Evolutionary conservation across 2,329 filamentous ascomycete species (phyloP).

Genomic region (Xylaria sp.): DNA sequence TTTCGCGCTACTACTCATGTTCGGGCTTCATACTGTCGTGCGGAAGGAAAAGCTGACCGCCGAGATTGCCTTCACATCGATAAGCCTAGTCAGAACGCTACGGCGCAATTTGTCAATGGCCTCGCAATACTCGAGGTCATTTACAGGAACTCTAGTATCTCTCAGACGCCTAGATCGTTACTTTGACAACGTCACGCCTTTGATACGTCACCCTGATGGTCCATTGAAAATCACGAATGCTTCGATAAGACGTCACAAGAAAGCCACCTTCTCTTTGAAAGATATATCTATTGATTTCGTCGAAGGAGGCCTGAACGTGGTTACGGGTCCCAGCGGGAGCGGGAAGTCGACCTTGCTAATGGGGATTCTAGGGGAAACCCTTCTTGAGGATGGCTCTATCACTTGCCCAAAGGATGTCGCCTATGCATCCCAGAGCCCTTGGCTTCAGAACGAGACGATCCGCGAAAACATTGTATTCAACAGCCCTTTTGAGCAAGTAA

Average conservation of each 20-base stretch:
- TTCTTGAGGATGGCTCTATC: slow-evolving; percentile 59
- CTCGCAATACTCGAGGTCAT: slow-evolving; percentile 55
- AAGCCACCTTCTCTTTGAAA: slow-evolving; percentile 60
- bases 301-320: slow-evolving; percentile 63
- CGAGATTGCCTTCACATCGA: slow-evolving; percentile 67
- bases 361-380: slow-evolving; percentile 65
- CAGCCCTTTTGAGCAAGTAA: slow-evolving; percentile 59
- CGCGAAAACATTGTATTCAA: slow-evolving; percentile 66
- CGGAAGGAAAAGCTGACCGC: slow-evolving; percentile 61
- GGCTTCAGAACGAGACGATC: slow-evolving; percentile 67
- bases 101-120: slow-evolving; percentile 63
- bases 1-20: slow-evolving; percentile 63
- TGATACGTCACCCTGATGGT: slow-evolving; percentile 60
- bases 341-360: slow-evolving; percentile 67
- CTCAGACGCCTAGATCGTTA: slow-evolving; percentile 65
- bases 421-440: slow-evolving; percentile 66
- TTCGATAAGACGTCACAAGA: slow-evolving; percentile 61
- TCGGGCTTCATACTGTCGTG: slow-evolving; percentile 61
- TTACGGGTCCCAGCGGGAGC: slow-evolving; percentile 65
- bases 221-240: slow-evolving; percentile 59
- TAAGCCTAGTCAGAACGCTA: slow-evolving; percentile 63
- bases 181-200: slow-evolving; percentile 61
- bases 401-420: slow-evolving; percentile 63
- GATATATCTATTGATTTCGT: slow-evolving; percentile 63
- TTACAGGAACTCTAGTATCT: slow-evolving; percentile 58